Evolutionary conservation across 345 rosid genomes (phyloP).

Genomic region (Populus nigra): DNA sequence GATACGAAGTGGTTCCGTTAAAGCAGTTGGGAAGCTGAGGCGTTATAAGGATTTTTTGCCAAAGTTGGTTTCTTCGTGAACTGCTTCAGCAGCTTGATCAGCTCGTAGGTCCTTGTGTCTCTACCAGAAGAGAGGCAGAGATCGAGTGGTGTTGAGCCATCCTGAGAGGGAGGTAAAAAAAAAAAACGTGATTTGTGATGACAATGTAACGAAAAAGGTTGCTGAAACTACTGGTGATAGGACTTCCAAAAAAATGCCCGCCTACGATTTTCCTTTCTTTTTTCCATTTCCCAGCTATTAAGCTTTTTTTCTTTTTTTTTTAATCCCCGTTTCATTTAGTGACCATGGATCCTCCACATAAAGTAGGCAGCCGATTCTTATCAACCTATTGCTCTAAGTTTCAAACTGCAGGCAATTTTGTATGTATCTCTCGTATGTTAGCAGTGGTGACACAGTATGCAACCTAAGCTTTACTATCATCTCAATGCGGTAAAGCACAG

Average conservation of each 20-base stretch:
- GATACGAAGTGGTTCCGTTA: not conserved
- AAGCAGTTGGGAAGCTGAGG: not conserved
- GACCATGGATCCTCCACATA: no score
- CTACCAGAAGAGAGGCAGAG: conserved; percentile 71
- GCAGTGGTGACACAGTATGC: not conserved
- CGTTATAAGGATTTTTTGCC: not conserved
- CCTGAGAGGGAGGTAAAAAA: conserved; percentile 32
- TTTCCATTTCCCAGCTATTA: no score
- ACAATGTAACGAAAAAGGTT: no score
- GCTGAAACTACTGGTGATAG: no score
- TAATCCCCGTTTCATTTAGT: no score
- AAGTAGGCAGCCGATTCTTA: not conserved
- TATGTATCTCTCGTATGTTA: not conserved
- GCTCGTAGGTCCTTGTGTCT: conserved; percentile 59
- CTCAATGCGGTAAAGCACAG: not conserved
- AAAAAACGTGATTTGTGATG: not conserved
- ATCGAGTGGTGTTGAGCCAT: conserved; percentile 77
- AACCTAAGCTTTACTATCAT: not conserved
- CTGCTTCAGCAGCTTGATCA: conserved; percentile 74
- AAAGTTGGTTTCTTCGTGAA: conserved; percentile 35
- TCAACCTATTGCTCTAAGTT: not conserved
- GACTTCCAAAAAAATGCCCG: not conserved
- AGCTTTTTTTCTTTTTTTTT: no score
- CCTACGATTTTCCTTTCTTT: not conserved
- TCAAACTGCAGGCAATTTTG: not conserved